Evolutionary conservation across 192 early-diverging fungal genomes (phyloP), one percentile per base, ranked within the genome.

Genomic region (Coemansia sp.): DNA sequence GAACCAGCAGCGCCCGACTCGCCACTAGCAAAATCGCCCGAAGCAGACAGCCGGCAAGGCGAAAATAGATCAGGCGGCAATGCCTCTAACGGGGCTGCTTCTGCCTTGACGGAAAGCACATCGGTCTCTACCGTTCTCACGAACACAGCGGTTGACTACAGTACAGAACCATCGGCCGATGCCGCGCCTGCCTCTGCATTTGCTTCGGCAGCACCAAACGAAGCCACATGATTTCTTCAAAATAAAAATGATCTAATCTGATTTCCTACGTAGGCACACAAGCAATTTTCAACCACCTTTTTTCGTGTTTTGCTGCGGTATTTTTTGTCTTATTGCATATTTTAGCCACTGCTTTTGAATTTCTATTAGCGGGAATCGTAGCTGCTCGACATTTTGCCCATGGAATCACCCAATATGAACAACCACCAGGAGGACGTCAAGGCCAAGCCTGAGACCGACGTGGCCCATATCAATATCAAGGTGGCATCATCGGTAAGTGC

Each of bases 381-480:
- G 20, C 19, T 26, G 14, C 16, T 16, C 23, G 23, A 26, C 23
- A 26, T 20, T 46, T 46, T 46, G 18, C 16, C 16, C 20, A 48
- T 48, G 46, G 46, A 48, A 7, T 6, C 9, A 12, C 38, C 28
- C 43, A 35, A 38, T n/a, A 47, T 21, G 30, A 48, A 49, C 36
- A n/a, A 33, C 49, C 15, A 3, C 5, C 33, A 45, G 57, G 69
- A 63, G 53, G 75, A 80, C 33, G 66, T 68, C 31, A 73, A 65
- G 49, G 66, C 75, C 54, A 85, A 85, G 65, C 81, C 83, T 40
- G 82, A 87, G 23, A 71, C 81, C 45, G 56, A 58, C 41, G 68
- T 65, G 28, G 57, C 62, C 45, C 94, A 96, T 66, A 91, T 96
- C 64, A 96, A 92, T 80, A 80, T 96, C 48, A 94, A 94, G 59